Base-by-base conservation (phyloP, 2,329 filamentous ascomycete genomes). In the Claviceps sorghi region DNA sequence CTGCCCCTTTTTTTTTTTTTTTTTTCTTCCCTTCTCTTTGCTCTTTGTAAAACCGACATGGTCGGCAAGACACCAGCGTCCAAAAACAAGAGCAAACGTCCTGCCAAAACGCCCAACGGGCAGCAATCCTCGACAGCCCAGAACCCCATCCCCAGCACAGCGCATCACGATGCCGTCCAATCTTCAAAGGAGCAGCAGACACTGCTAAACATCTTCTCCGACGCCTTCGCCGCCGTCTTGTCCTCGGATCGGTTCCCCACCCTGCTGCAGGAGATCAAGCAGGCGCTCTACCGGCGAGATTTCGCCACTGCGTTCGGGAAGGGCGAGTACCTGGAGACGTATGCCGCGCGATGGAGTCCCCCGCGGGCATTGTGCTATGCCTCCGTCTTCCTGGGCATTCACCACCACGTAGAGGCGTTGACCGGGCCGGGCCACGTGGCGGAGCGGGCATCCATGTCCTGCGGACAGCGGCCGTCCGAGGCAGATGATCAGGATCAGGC, bases 331-430 rank as follows among this genome's bases (percentile, higher is more conserved):
- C 75, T 96, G 19, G 80, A 85, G 55, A 86, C 85, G 10, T 98
- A 98, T 71, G 88, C 88, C 9, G 79, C 88, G 51, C 74, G 93
- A 60, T 98, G 91, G 90, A 95, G 89, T 67, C 87, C 91, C 1
- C 85, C 86, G 50, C 76, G 93, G 51, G 86, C 89, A 0, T 70
- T 97, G 50, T 88, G 84, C 56, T 97, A 97, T 68, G 73, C 80
- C n/a, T 63, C 69, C 2, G 67, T 82, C n/a, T 65, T 84, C 40
- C 54, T 66, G 48, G 62, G 61, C 8, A 61, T 79, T 13, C 54
- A 57, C 10, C 54, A 57, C 1, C 58, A 73, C 30, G 56, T 74
- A 2, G 58, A 64, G 29, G 54, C 52, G n/a, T 59, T 71, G 5
- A 15, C 38, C 11, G 9, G 29, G 5, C 13, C 1, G 40, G 15